Percentiles rank a stretch among this genome's conserved stretches.
These are phyloP conservation scores for Pseudogymnoascus verrucosus DNA, from an alignment of 2,329 filamentous ascomycete species.

Conservation along the genomic window DNA sequence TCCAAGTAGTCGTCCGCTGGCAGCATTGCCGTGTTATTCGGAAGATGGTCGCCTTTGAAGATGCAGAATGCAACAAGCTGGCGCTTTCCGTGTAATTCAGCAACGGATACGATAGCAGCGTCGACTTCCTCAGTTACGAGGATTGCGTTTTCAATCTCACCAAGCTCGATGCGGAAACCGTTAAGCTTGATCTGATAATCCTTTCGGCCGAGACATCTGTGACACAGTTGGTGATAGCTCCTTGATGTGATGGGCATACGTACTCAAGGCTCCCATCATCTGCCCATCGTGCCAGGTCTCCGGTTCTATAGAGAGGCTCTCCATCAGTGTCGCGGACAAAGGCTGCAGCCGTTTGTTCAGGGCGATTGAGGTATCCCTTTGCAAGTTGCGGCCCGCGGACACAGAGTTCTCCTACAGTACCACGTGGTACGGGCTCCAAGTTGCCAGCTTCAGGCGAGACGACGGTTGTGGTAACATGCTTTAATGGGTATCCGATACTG, in stretches of 20 bases:
- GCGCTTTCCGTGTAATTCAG: slow-evolving; percentile 5
- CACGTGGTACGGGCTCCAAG: slow-evolving; percentile 2
- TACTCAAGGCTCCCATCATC: slow-evolving; percentile 26
- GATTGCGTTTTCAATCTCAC: slow-evolving; percentile 32
- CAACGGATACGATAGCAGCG: neutral
- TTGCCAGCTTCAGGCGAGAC: slow-evolving; percentile 24
- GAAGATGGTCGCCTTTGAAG: slow-evolving; percentile 4
- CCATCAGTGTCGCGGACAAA: slow-evolving; percentile 11
- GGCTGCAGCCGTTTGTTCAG: slow-evolving; percentile 12
- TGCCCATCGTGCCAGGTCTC: slow-evolving; percentile 29
- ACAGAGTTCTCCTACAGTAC: slow-evolving; percentile 11
- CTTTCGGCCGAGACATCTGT: slow-evolving; percentile 40
- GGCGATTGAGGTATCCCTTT: slow-evolving; percentile 12
- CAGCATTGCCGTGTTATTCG: slow-evolving; percentile 1
- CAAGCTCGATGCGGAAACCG: slow-evolving; percentile 40
- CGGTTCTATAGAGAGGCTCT: slow-evolving; percentile 27
- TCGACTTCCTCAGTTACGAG: neutral
- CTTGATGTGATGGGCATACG: neutral
- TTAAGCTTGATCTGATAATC: slow-evolving; percentile 43
- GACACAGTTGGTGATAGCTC: neutral
- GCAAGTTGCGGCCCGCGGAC: slow-evolving; percentile 11
- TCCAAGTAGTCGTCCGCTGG: slow-evolving; percentile 2
- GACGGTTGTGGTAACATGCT: slow-evolving; percentile 32
- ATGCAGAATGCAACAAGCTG: slow-evolving; percentile 6
- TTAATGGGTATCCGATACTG: neutral